These are phyloP conservation scores for Monosporascus sp. DNA, from an alignment of 2,329 filamentous ascomycete species.

Conservation along the genomic window DNA sequence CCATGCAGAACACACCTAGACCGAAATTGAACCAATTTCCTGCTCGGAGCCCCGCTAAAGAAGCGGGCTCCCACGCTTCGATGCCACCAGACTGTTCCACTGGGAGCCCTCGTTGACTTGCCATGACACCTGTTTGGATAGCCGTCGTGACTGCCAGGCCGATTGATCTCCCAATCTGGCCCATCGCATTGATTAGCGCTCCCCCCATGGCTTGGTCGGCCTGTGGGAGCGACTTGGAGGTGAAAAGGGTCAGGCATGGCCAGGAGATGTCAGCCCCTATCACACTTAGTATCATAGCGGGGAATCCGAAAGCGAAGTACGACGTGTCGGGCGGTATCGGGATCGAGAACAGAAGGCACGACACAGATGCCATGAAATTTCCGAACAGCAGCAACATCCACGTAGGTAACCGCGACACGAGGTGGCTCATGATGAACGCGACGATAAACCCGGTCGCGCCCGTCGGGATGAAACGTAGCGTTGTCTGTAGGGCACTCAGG, in stretches of 20 bases:
- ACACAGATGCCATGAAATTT: constrained; percentile 47
- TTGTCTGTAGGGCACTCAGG: constrained; percentile 58
- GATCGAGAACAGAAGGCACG: constrained; percentile 56
- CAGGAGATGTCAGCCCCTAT: constrained; percentile 63
- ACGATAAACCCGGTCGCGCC: constrained; percentile 55
- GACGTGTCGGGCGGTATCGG: constrained; percentile 55
- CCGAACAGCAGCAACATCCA: constrained; percentile 54
- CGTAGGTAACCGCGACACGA: constrained; percentile 54
- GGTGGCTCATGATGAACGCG: constrained; percentile 47
- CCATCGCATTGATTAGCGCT: constrained; percentile 61
- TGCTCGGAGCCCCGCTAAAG: constrained; percentile 42
- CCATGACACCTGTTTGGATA: constrained; percentile 58
- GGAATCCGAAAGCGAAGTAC: constrained; percentile 64
- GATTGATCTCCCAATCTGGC: constrained; percentile 61
- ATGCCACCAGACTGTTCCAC: constrained; percentile 40
- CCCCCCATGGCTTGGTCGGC: constrained; percentile 64
- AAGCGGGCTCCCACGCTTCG: constrained; percentile 37
- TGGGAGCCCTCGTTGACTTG: constrained; percentile 35
- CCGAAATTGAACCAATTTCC: constrained; percentile 49
- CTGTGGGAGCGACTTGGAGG: constrained; percentile 53
- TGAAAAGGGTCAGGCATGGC: constrained; percentile 61
- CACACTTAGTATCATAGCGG: constrained; percentile 60
- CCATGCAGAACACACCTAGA: constrained; percentile 36
- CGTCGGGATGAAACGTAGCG: constrained; percentile 62
- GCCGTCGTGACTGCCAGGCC: constrained; percentile 60